phyloP scores from a whole-genome alignment of 139 green algal genomes.

The Penium margaritaceum region DNA sequence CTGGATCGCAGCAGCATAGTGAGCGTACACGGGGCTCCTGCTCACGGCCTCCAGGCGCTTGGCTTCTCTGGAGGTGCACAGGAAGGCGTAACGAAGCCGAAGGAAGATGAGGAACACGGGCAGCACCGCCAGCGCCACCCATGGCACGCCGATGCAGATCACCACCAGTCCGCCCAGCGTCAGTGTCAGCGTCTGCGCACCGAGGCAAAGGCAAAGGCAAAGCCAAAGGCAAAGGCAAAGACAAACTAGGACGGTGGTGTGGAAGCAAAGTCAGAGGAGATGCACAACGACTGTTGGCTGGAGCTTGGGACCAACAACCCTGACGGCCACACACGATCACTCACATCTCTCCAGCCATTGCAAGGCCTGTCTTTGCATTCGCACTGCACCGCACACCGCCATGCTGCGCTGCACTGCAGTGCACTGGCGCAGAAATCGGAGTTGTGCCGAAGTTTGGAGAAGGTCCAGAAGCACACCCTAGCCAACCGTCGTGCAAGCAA shows the following conservation, averaged over 20 bases:
- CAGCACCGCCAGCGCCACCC: slow-evolving; percentile 8
- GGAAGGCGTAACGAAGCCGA: slow-evolving; percentile 26
- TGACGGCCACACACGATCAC: not conserved
- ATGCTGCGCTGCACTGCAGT: too few species aligned
- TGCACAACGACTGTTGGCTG: not conserved
- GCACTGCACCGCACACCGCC: too few species aligned
- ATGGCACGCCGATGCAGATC: slow-evolving; percentile 2
- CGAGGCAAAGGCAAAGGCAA: not conserved
- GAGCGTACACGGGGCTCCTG: not conserved
- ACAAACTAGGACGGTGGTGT: not conserved
- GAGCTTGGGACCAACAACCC: not conserved
- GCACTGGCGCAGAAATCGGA: too few species aligned
- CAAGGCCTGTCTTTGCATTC: too few species aligned
- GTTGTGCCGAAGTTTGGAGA: too few species aligned
- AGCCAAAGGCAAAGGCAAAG: not conserved
- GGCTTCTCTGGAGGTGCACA: not conserved
- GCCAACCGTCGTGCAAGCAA: too few species aligned
- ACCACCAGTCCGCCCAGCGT: not conserved
- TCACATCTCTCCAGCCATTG: too few species aligned
- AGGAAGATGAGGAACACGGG: slow-evolving; percentile 27
- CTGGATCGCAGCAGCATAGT: slow-evolving; percentile 1
- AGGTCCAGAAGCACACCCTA: too few species aligned
- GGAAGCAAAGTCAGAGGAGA: not conserved
- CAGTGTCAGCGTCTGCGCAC: not conserved
- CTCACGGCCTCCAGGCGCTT: not conserved